Percentiles rank a stretch among this genome's conserved stretches.
Conservation (phyloP, 1,284 basidiomycete genomes). For the Paramarasmius palmivorus region DNA sequence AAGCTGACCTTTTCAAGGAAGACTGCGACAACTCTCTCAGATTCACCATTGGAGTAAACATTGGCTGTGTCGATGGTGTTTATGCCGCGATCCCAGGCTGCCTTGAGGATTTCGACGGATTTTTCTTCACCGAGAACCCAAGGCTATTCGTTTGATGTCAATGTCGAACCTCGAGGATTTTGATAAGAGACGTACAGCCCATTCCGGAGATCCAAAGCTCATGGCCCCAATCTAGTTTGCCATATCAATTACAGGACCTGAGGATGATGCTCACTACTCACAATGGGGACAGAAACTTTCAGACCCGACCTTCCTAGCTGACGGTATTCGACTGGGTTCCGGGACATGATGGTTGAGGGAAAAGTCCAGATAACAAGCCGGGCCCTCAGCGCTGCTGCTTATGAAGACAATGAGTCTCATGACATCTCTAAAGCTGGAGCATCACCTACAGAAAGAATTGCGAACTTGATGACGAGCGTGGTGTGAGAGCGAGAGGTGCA, state of each 20-base stretch:
- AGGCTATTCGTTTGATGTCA: constrained; percentile 3
- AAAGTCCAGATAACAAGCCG: too few relatives aligned
- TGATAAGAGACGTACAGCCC: constrained; percentile 12
- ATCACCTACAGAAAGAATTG: too few relatives aligned
- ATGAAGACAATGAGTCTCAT: too few relatives aligned
- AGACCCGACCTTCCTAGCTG: constrained; percentile 40
- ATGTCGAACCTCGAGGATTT: too few relatives aligned
- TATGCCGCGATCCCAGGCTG: constrained; percentile 23
- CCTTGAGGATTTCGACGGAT: constrained; percentile 20
- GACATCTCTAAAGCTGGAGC: too few relatives aligned
- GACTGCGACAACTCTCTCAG: constrained; percentile 18
- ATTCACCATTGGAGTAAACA: constrained; percentile 20
- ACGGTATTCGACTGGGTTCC: constrained; percentile 10
- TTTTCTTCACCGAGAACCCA: constrained; percentile 19
- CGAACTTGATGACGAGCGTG: too few relatives aligned
- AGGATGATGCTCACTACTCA: constrained; percentile 17
- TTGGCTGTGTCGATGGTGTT: constrained; percentile 24
- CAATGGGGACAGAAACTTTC: constrained; percentile 45
- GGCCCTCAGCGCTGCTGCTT: too few relatives aligned
- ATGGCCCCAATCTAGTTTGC: constrained; percentile 17
- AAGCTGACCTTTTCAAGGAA: constrained; percentile 23
- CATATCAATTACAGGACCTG: neutral
- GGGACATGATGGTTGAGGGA: neutral
- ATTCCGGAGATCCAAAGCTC: constrained; percentile 16
- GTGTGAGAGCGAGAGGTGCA: too few relatives aligned